phyloP scores from a whole-genome alignment of 2,329 filamentous ascomycete genomes.

The Fusarium fracticaudum region DNA sequence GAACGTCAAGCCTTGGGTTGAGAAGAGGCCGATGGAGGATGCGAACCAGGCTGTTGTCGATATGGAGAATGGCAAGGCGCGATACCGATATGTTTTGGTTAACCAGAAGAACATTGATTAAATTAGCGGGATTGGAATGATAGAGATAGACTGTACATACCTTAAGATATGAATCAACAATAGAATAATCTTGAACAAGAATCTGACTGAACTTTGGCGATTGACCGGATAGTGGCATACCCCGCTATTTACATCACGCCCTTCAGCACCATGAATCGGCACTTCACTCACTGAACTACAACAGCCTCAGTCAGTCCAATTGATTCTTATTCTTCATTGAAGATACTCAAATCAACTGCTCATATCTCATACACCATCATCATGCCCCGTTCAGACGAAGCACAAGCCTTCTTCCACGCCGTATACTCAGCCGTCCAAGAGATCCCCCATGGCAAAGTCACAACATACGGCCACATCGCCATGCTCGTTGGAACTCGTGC shows the following conservation, averaged over 20 bases:
- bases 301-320: too few relatives aligned
- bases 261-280: not conserved
- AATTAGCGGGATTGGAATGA: not conserved
- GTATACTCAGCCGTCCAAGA: conserved; percentile 89
- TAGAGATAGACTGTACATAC: conserved; percentile 7
- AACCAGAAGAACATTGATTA: conserved; percentile 49
- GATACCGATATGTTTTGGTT: conserved; percentile 58
- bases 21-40: conserved; percentile 63
- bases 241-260: conserved; percentile 35
- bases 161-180: conserved; percentile 3
- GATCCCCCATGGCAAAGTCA: conserved; percentile 84
- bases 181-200: not conserved
- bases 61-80: conserved; percentile 62
- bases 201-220: not conserved
- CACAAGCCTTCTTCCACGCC: conserved; percentile 75
- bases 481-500: conserved; percentile 76
- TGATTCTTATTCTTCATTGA: rapidly evolving
- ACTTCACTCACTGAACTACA: not conserved
- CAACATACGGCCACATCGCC: conserved; percentile 86
- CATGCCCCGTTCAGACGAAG: conserved; percentile 81
- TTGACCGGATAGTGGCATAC: conserved; percentile 26
- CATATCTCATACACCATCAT: not conserved
- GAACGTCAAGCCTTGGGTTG: conserved; percentile 65
- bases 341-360: rapidly evolving
- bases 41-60: conserved; percentile 65